Conservation (phyloP, 2,329 filamentous ascomycete genomes). For the Ilyonectria sp. region DNA sequence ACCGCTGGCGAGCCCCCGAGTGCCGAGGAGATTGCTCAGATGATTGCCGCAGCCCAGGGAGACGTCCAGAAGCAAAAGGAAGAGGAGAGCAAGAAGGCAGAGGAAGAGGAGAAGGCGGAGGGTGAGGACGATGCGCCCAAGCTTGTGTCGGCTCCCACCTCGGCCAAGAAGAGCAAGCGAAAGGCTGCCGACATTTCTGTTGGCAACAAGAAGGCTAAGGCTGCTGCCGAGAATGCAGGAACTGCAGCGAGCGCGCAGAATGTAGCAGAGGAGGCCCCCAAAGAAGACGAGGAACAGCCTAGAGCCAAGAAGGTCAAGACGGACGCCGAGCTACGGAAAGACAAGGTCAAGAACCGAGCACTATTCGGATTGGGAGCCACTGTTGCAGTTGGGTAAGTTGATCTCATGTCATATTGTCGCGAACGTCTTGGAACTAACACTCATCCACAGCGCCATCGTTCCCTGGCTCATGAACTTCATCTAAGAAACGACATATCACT, state of each 20-base stretch:
- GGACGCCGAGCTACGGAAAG: slow-evolving; percentile 85
- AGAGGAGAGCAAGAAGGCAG: slow-evolving; percentile 51
- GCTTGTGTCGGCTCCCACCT: slow-evolving; percentile 54
- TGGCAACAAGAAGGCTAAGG: slow-evolving; percentile 67
- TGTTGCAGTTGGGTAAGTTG: slow-evolving; percentile 89
- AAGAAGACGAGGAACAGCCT: slow-evolving; percentile 58
- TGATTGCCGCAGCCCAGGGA: slow-evolving; percentile 88
- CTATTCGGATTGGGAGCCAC: slow-evolving; percentile 89
- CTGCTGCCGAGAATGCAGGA: slow-evolving; percentile 44
- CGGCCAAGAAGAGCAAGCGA: slow-evolving; percentile 75
- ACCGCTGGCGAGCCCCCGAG: slow-evolving; percentile 76
- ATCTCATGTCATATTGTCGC: background rate
- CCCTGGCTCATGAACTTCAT: slow-evolving; percentile 68
- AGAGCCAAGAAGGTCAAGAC: slow-evolving; percentile 84
- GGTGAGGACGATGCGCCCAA: slow-evolving; percentile 59
- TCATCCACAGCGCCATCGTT: slow-evolving; percentile 58
- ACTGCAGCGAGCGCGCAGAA: slow-evolving; percentile 42
- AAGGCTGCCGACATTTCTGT: slow-evolving; percentile 81
- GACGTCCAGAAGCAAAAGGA: slow-evolving; percentile 83
- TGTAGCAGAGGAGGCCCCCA: slow-evolving; percentile 38
- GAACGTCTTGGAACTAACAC: slow-evolving; percentile 33
- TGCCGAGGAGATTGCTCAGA: slow-evolving; percentile 83
- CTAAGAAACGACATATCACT: slow-evolving; percentile 51
- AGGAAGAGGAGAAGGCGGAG: slow-evolving; percentile 54
- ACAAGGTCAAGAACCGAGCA: slow-evolving; percentile 88